Conservation (phyloP, 768 basidiomycete genomes). For the Tephrocybe sp. region DNA sequence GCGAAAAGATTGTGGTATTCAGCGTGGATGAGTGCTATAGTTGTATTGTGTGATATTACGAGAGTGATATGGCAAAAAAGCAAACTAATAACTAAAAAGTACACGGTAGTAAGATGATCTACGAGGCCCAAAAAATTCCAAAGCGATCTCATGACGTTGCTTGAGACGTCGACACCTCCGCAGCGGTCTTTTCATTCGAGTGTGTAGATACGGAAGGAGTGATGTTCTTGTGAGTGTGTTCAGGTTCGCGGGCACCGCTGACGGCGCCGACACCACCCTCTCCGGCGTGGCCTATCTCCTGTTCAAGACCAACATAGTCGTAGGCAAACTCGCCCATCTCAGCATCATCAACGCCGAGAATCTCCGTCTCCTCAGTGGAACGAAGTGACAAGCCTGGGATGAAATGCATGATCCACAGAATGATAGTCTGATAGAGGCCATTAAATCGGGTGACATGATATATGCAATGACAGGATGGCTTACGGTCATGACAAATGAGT, state of each 20-base stretch:
- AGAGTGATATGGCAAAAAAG: not conserved
- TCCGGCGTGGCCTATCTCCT: conserved; percentile 42
- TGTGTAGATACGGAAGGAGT: conserved; percentile 7
- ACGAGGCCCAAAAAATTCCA: not conserved
- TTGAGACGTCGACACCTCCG: not conserved
- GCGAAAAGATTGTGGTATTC: not conserved
- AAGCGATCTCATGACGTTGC: not conserved
- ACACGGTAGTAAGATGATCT: not conserved
- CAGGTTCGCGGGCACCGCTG: conserved; percentile 28
- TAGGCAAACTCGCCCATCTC: conserved; percentile 91
- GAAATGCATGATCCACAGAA: conserved; percentile 86
- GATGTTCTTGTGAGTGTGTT: conserved; percentile 15
- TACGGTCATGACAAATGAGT: conserved; percentile 77
- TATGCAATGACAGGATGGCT: conserved; percentile 22
- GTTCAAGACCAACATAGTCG: conserved; percentile 79
- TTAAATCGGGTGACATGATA: not conserved
- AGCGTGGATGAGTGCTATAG: not conserved
- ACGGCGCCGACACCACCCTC: conserved; percentile 18
- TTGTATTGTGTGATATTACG: not conserved
- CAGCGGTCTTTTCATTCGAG: conserved; percentile 8
- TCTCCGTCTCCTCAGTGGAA: conserved; percentile 59
- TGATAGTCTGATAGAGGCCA: conserved; percentile 55
- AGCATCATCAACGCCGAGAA: conserved; percentile 84
- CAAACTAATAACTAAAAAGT: not conserved
- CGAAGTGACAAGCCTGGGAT: conserved; percentile 80